Percentiles rank a stretch among this genome's conserved stretches.
These are phyloP conservation scores for Ambrosiella xylebori DNA, from an alignment of 2,329 filamentous ascomycete species.

Conservation along the genomic window DNA sequence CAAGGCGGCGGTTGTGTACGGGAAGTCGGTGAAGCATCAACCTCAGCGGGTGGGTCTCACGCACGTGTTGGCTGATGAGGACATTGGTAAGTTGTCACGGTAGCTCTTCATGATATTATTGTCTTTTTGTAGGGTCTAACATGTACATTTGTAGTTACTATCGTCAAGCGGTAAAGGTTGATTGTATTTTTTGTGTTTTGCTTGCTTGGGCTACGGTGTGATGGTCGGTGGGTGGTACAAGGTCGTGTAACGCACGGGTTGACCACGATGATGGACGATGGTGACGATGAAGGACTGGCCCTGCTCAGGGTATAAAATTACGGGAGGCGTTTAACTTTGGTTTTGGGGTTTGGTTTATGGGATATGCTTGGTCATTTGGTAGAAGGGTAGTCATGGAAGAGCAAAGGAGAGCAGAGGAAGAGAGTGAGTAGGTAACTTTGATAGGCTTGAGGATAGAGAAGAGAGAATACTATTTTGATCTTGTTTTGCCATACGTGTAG, in stretches of 20 bases:
- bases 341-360: not conserved
- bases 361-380: too few species aligned
- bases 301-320: not conserved
- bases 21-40: slow-evolving; percentile 96
- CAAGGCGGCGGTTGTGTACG: slow-evolving; percentile 88
- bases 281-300: too few species aligned
- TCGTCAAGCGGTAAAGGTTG: slow-evolving; percentile 11
- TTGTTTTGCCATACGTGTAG: too few species aligned
- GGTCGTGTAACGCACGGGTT: not conserved
- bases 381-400: too few species aligned
- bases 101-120: not conserved
- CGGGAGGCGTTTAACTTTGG: not conserved
- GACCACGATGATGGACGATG: not conserved
- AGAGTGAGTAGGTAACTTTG: too few species aligned
- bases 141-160: slow-evolving; percentile 5
- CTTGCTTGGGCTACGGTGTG: too few species aligned
- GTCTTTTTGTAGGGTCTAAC: not conserved
- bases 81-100: slow-evolving; percentile 49
- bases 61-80: slow-evolving; percentile 88
- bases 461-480: too few species aligned
- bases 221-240: not conserved
- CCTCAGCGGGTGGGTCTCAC: slow-evolving; percentile 83
- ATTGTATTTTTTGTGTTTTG: too few species aligned
- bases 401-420: too few species aligned
- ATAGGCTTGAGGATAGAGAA: too few species aligned